Evolutionary conservation across 2,329 filamentous ascomycete genomes (phyloP), one percentile per base, ranked within the genome.

Genomic region (Fusarium sp.): DNA sequence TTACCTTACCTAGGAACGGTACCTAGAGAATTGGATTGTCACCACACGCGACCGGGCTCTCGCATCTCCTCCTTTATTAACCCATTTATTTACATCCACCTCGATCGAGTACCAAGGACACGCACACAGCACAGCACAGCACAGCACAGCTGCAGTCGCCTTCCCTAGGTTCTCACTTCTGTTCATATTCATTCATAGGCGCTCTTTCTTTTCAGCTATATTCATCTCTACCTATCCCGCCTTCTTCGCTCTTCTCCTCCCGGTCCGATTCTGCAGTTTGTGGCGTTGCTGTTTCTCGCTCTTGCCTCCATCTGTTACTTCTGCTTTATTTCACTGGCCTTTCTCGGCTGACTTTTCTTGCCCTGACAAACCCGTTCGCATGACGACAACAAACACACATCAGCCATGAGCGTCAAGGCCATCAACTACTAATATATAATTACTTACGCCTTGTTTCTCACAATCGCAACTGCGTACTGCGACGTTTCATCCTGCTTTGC

Each of bases 81-180:
- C 65, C 68, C 66, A 72, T 73, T 73, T 74, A 74, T 74, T 74
- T 74, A 72, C 71, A 73, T 73, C 54, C 41, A 47, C 36, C 24
- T 44, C 58, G 42, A 58, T 44, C 58, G 47, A 61, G 24, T 61
- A 60, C 68, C 68, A 53, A 55, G 59, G 45, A 47, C 58, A 54
- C 50, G 50, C 57, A 33, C 38, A 45, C 56, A 47, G 44, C 42
- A 38, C 35, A 47, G 39, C 35, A 41, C 54, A 47, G 39, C 35
- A 41, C 54, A 35, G 33, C 36, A 45, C 26, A 42, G 42, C 59
- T 39, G 24, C 24, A 35, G 35, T 42, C 36, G 35, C 44, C 36
- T 38, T 53, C 14, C 28, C 44, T 30, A 12, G 44, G 44, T 30
- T 30, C 33, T 38, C 26, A 18, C 33, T 54, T 26, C 35, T 30